phyloP scores from a whole-genome alignment of 352 stramenopile species.

The Sclerospora graminicola region DNA sequence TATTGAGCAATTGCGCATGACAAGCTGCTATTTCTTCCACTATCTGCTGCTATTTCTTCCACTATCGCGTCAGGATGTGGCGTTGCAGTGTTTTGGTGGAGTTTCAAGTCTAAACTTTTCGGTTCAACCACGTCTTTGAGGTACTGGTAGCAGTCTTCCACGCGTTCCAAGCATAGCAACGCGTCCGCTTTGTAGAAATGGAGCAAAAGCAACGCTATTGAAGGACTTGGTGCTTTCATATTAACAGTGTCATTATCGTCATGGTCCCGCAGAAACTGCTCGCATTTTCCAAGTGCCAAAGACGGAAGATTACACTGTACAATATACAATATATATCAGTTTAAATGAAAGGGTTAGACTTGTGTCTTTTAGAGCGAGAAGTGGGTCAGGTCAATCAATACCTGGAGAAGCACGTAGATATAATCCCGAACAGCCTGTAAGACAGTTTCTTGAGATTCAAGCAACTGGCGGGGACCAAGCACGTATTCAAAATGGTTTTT shows the following conservation, averaged over 20 bases:
- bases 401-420: conserved; percentile 57
- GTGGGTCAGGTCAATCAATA: not conserved
- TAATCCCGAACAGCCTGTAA: conserved; percentile 24
- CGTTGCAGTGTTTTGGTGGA: not conserved
- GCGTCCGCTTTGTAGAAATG: conserved; percentile 68
- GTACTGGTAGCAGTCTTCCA: conserved; percentile 40
- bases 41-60: conserved; percentile 21
- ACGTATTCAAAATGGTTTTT: conserved; percentile 34
- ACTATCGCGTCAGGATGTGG: not conserved
- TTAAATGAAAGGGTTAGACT: not conserved
- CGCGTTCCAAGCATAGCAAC: conserved; percentile 61
- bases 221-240: not conserved
- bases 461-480: conserved; percentile 1
- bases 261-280: conserved; percentile 16
- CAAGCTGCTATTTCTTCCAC: conserved; percentile 31
- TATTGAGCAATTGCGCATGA: conserved; percentile 63
- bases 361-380: too few species aligned
- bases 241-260: not conserved
- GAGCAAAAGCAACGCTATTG: conserved; percentile 12
- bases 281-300: conserved; percentile 35
- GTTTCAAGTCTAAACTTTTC: conserved; percentile 7
- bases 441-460: not conserved
- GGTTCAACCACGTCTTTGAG: conserved; percentile 28
- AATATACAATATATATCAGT: not conserved
- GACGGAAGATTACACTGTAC: conserved; percentile 37